Conservation (phyloP, 1,284 basidiomycete genomes). For the Trametes polyzona region DNA sequence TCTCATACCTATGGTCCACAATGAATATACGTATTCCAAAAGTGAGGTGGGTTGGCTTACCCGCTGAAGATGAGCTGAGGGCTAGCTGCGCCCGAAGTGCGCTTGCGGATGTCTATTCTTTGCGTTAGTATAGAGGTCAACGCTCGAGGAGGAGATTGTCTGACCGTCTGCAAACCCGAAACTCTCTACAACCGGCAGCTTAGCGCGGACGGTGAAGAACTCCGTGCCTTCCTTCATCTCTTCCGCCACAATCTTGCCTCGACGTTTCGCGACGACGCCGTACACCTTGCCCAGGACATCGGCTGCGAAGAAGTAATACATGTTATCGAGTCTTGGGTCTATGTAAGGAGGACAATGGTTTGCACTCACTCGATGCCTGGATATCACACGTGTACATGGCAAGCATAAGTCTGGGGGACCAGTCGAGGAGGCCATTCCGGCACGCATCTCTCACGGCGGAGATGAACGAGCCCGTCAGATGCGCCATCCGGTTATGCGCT, state of each 20-base stretch:
- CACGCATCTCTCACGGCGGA: conserved; percentile 90
- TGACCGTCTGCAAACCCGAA: conserved; percentile 99
- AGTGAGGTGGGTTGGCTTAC: conserved; percentile 45
- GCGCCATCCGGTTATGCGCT: conserved; percentile 43
- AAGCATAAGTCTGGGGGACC: conserved; percentile 96
- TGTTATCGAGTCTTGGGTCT: background rate
- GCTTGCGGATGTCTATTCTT: conserved; percentile 86
- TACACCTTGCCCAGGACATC: conserved; percentile 99
- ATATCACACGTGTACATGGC: conserved; percentile 99
- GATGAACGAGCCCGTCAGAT: conserved; percentile 89
- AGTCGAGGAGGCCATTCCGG: conserved; percentile 88
- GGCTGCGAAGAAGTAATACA: conserved; percentile 49
- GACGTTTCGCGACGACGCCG: conserved; percentile 88
- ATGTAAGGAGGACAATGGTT: background rate
- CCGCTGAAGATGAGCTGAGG: conserved; percentile 97
- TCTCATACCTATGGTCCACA: conserved; percentile 65
- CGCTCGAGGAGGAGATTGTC: too few relatives aligned
- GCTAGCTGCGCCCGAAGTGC: conserved; percentile 95
- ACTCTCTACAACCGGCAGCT: conserved; percentile 95
- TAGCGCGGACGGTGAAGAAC: conserved; percentile 90
- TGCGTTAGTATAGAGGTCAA: background rate
- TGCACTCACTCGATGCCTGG: conserved; percentile 87
- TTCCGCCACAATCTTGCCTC: conserved; percentile 92
- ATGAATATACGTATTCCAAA: conserved; percentile 1
- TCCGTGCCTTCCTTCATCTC: conserved; percentile 99